A percentile compares a stretch with the other conserved stretches of the same genome.
Evolutionary conservation across 768 basidiomycete species (phyloP).

Genomic region (Fomitopsis pulvina): DNA sequence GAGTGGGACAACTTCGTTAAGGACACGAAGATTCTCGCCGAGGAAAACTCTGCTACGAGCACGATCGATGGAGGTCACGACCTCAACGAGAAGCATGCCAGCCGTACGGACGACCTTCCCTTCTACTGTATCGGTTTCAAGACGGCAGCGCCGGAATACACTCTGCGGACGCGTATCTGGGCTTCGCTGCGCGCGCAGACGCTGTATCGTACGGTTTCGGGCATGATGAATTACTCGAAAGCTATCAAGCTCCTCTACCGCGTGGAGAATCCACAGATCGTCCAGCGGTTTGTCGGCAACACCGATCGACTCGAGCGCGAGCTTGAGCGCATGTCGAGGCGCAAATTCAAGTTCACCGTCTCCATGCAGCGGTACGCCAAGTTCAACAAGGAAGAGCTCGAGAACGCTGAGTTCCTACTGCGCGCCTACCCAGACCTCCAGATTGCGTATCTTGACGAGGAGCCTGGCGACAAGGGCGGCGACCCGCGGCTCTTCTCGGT

Average conservation of each 20-base stretch:
- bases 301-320: conserved; percentile 95
- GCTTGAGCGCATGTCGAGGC: conserved; percentile 91
- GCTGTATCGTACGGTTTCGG: conserved; percentile 95
- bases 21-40: conserved; percentile 97
- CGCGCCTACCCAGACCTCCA: conserved; percentile 98
- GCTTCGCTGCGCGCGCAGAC: conserved; percentile 97
- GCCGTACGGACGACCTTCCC: conserved; percentile 86
- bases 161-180: conserved; percentile 98
- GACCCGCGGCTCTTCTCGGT: conserved; percentile 89
- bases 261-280: conserved; percentile 97
- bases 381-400: conserved; percentile 98
- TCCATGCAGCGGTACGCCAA: conserved; percentile 99
- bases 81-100: conserved; percentile 62
- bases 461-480: conserved; percentile 79
- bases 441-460: conserved; percentile 97
- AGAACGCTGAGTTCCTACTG: conserved; percentile 96
- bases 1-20: conserved; percentile 99
- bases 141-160: conserved; percentile 97
- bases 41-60: conserved; percentile 55
- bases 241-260: conserved; percentile 98
- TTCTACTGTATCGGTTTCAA: conserved; percentile 99
- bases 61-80: conserved; percentile 43
- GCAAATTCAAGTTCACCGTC: conserved; percentile 97
- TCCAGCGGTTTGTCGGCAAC: conserved; percentile 93
- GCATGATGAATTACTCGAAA: conserved; percentile 99